phyloP scores from a whole-genome alignment of 768 basidiomycete genomes.

The Lyophyllum shimeji region DNA sequence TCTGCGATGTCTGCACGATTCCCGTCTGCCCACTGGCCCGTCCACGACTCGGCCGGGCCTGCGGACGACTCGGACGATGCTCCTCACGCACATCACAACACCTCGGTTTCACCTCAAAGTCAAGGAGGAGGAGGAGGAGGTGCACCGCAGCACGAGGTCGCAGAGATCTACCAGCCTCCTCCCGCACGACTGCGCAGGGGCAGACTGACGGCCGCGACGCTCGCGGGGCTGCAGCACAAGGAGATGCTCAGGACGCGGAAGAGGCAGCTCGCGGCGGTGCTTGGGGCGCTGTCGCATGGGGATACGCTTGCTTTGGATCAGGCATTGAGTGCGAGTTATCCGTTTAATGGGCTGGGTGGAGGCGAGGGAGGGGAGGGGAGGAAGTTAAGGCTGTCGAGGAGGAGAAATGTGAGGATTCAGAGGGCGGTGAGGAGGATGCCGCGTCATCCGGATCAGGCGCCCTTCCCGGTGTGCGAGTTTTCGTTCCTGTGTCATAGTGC shows the following conservation, averaged over 20 bases:
- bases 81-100: not conserved
- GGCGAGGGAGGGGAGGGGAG: slow-evolving; percentile 18
- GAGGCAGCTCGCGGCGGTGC: slow-evolving; percentile 67
- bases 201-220: slow-evolving; percentile 57
- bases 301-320: slow-evolving; percentile 78
- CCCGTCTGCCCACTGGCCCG: not conserved
- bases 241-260: slow-evolving; percentile 68
- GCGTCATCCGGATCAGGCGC: slow-evolving; percentile 42
- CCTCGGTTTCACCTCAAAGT: no score
- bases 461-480: slow-evolving; percentile 56
- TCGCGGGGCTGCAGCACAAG: slow-evolving; percentile 74
- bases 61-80: not conserved
- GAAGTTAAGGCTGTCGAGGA: slow-evolving; percentile 54
- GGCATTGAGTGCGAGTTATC: slow-evolving; percentile 59
- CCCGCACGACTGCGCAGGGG: slow-evolving; percentile 12
- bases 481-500: slow-evolving; percentile 60
- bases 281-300: slow-evolving; percentile 64
- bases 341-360: slow-evolving; percentile 19
- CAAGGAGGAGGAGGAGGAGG: not conserved
- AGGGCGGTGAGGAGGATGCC: slow-evolving; percentile 42
- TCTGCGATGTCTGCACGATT: slow-evolving; percentile 31
- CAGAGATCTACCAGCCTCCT: not conserved
- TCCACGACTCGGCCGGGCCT: not conserved
- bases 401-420: slow-evolving; percentile 48
- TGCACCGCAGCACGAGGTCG: not conserved